Conservation (phyloP, 345 rosid species). For the Eutrema heterophyllum region DNA sequence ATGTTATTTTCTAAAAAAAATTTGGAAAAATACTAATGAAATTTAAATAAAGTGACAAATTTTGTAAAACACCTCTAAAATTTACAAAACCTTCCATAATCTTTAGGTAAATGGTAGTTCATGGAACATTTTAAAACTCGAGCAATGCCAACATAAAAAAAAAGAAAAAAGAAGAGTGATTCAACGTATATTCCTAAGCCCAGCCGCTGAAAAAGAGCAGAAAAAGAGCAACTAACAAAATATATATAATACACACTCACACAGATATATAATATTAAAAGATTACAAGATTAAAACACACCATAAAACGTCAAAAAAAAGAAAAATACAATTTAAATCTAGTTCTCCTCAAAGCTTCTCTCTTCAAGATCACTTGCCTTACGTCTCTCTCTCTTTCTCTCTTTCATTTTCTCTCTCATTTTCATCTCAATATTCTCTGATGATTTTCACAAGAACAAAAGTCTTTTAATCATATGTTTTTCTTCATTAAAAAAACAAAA, state of each 20-base stretch:
- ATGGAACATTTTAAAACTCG: background rate
- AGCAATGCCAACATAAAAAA: background rate
- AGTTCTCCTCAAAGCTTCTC: slow-evolving; percentile 18
- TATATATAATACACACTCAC: slow-evolving; percentile 22
- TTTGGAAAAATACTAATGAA: no score
- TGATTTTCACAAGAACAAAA: slow-evolving; percentile 13
- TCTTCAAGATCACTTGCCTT: slow-evolving; percentile 19
- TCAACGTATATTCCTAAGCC: slow-evolving; percentile 11
- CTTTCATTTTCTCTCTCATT: background rate
- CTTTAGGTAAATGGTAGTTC: slow-evolving; percentile 14
- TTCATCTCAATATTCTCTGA: slow-evolving; percentile 16
- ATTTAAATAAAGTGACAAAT: no score
- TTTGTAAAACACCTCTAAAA: no score
- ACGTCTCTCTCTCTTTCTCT: slow-evolving; percentile 4
- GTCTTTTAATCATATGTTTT: background rate
- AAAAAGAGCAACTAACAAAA: slow-evolving; percentile 18
- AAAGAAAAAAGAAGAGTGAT: background rate
- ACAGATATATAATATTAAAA: background rate
- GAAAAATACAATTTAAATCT: slow-evolving; percentile 6
- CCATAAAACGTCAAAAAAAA: background rate
- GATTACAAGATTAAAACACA: background rate
- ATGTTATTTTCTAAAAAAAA: no score
- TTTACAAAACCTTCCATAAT: background rate
- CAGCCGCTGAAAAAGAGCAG: slow-evolving; percentile 25
- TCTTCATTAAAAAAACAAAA: background rate